Conservation (phyloP, 345 rosid genomes). For the Geranium brycei region DNA sequence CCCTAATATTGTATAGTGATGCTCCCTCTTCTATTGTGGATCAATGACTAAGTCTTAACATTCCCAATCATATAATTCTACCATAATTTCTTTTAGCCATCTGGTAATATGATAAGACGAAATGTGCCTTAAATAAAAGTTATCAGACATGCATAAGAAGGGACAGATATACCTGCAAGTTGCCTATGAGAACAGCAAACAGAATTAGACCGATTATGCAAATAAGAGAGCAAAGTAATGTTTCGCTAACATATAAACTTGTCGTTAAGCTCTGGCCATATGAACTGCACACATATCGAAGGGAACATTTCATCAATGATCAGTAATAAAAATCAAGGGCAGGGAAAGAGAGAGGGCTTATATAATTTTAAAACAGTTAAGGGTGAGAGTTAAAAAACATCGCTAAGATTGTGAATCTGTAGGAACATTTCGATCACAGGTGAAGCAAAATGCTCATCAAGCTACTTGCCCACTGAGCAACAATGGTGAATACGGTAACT, state of each 20-base stretch:
- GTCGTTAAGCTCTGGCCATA: constrained; percentile 65
- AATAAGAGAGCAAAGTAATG: constrained; percentile 45
- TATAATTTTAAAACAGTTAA: too few relatives aligned
- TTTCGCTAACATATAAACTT: constrained; percentile 46
- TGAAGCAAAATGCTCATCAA: background rate
- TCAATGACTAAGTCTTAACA: too few relatives aligned
- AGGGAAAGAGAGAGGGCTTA: background rate
- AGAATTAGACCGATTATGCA: constrained; percentile 62
- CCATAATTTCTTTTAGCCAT: too few relatives aligned
- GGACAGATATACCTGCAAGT: constrained; percentile 49
- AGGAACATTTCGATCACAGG: background rate
- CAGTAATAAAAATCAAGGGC: background rate
- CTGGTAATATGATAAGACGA: too few relatives aligned
- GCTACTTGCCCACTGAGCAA: background rate
- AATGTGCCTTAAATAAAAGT: too few relatives aligned
- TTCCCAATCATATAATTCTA: too few relatives aligned
- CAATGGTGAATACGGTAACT: background rate
- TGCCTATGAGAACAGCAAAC: constrained; percentile 79
- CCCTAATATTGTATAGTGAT: too few relatives aligned
- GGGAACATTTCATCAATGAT: constrained; percentile 4
- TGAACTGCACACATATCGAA: constrained; percentile 35
- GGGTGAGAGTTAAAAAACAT: too few relatives aligned
- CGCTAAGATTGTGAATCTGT: background rate
- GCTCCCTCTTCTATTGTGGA: too few relatives aligned
- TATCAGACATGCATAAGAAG: background rate